A percentile compares a stretch with the other conserved stretches of the same genome.
These are phyloP conservation scores for Juglanconis oblonga DNA, from an alignment of 2,329 filamentous ascomycete species.

Conservation along the genomic window DNA sequence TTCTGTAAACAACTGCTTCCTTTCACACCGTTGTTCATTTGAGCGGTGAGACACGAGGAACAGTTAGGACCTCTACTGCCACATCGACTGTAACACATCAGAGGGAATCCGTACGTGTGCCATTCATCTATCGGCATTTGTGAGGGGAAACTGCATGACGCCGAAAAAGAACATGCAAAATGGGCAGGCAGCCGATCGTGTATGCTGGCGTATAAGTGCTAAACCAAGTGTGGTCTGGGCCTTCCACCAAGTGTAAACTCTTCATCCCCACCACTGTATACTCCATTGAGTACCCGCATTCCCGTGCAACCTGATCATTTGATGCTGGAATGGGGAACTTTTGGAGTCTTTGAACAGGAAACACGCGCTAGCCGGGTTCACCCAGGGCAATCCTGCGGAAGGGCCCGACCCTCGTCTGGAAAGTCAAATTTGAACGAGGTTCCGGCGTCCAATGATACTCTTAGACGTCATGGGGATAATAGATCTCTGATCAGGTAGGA, in stretches of 20 bases:
- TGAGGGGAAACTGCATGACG: neutral
- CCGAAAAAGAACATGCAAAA: neutral
- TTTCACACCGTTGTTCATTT: too few species aligned
- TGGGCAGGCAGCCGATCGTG: neutral
- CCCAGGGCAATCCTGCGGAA: neutral
- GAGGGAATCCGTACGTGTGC: neutral
- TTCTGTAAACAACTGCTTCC: too few species aligned
- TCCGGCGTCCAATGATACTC: too few species aligned
- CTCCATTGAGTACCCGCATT: neutral
- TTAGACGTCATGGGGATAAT: too few species aligned
- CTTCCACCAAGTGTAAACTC: slow-evolving; percentile 10
- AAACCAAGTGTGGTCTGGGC: neutral
- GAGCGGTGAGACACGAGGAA: too few species aligned
- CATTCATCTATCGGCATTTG: neutral
- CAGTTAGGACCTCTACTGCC: neutral
- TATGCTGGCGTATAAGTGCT: slow-evolving; percentile 6
- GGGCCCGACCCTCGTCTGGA: neutral
- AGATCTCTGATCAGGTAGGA: too few species aligned
- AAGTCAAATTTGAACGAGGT: too few species aligned
- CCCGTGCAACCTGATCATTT: neutral
- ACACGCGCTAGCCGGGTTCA: too few species aligned
- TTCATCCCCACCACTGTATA: slow-evolving; percentile 4
- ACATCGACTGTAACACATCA: neutral
- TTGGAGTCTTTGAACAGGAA: too few species aligned
- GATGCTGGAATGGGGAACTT: too few species aligned